Base-by-base conservation (phyloP, 148 eudicot genomes). In the Amaranthus palmeri region DNA sequence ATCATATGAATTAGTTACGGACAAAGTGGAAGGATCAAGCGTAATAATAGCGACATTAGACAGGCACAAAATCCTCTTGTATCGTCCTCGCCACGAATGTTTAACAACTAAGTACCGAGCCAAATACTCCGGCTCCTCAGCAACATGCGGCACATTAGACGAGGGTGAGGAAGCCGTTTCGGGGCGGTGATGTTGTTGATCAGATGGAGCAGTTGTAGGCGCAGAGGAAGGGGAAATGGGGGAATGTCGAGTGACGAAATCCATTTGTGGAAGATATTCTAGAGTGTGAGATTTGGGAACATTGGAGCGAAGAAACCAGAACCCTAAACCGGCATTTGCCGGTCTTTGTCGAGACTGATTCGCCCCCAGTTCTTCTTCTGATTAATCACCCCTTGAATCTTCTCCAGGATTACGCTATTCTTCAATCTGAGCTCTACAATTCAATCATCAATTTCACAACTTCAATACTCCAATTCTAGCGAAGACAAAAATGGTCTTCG, bases 71-170 rank as follows among this genome's bases (percentile, higher is more conserved):
- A 96, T 86, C 67, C 99, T 82, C 86, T 92, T 96, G 78, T 96
- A 96, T 58, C 99, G 83, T 5, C 99, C 99, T 0, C 97, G 83
- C 99, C 99, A 96, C 4, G 99, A 96, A 72, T 96, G 99, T 69
- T 96, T 96, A 8, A 96, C 72, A 9, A 90, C 97, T 70, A 85
- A 40, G 73, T 90, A 96, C 4, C 97, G 76, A 4, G 95, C 92
- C 74, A 90, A 56, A 69, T 92, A 96, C 83, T 96, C 99, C 0
- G 90, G 97, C 85, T 96, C 99, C 73, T 96, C 99, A 2, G 74
- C 43, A 5, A 80, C 73, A n/a, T 55, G 80, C 6, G 79, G 56
- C 3, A 81, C 62, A 4, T 78, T 15, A 6, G 92, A 69, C 8
- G 84, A 55, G 11, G 81, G 12, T 17, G 83, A 71, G 42, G 77